Evolutionary conservation across 768 basidiomycete genomes (phyloP).

Genomic region (Mrakia hoshinonis): DNA sequence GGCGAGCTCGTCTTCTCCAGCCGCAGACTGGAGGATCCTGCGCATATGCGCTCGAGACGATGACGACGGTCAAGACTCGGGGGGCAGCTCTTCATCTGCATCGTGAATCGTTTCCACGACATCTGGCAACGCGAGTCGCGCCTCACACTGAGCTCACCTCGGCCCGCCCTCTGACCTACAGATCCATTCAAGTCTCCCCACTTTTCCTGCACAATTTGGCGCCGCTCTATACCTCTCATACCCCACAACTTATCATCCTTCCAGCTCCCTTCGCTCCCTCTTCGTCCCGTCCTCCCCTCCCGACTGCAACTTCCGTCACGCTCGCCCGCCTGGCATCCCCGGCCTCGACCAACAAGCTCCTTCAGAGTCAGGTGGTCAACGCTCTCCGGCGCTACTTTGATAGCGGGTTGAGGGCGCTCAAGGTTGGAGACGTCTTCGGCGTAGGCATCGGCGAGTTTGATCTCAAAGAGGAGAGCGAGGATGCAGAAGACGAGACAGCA

Average conservation of each 20-base stretch:
- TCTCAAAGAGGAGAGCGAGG: not conserved
- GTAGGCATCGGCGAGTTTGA: slow-evolving; percentile 21
- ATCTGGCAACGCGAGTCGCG: not conserved
- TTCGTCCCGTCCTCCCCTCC: slow-evolving; percentile 52
- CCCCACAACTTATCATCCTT: slow-evolving; percentile 41
- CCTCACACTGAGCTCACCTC: not conserved
- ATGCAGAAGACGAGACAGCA: not conserved
- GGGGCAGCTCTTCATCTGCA: not conserved
- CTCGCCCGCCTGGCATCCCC: slow-evolving; percentile 75
- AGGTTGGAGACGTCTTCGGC: slow-evolving; percentile 36
- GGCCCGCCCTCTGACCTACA: not conserved
- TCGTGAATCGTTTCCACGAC: not conserved
- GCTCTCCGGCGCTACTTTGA: slow-evolving; percentile 60
- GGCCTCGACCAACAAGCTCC: slow-evolving; percentile 54
- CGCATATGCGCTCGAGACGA: slow-evolving; percentile 17
- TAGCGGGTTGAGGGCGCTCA: slow-evolving; percentile 24
- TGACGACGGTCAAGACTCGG: not conserved
- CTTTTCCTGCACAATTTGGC: slow-evolving; percentile 15
- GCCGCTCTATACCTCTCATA: slow-evolving; percentile 8
- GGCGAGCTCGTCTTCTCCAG: not conserved
- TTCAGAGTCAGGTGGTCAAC: slow-evolving; percentile 55
- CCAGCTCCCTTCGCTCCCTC: slow-evolving; percentile 53
- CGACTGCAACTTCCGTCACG: slow-evolving; percentile 59
- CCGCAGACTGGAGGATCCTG: slow-evolving; percentile 20
- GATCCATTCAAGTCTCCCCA: slow-evolving; percentile 15